A percentile compares a stretch with the other conserved stretches of the same genome.
Evolutionary conservation across 2,329 filamentous ascomycete genomes (phyloP).

Genomic region (Hypoxylon sp.): DNA sequence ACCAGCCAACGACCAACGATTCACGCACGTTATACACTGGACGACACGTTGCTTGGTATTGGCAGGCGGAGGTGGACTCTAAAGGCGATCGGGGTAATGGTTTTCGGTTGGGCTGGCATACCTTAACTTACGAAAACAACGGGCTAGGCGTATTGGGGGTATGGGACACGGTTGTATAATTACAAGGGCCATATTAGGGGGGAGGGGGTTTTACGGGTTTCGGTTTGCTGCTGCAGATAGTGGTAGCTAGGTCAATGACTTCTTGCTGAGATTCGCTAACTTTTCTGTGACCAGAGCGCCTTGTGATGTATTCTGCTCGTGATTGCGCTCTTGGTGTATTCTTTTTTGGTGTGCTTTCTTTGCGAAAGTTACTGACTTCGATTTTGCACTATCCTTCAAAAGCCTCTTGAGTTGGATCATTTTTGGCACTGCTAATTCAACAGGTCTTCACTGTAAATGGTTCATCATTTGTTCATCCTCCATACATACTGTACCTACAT

Average conservation of each 20-base stretch:
- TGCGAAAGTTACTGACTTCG: background rate
- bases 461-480: background rate
- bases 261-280: background rate
- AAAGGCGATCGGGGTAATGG: background rate
- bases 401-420: background rate
- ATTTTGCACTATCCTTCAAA: background rate
- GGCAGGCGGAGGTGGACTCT: background rate
- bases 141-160: background rate
- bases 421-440: background rate
- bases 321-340: background rate
- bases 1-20: background rate
- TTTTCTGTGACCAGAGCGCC: background rate
- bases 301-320: background rate
- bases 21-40: conserved; percentile 6
- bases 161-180: background rate
- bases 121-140: background rate
- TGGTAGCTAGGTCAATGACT: background rate
- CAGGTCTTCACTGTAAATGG: background rate
- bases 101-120: conserved; percentile 2
- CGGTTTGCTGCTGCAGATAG: background rate
- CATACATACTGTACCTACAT: background rate
- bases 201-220: background rate
- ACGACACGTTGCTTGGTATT: background rate
- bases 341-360: background rate
- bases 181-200: background rate